Conservation (phyloP, 371 early-diverging fungal genomes). For the Chytridiales sp. region DNA sequence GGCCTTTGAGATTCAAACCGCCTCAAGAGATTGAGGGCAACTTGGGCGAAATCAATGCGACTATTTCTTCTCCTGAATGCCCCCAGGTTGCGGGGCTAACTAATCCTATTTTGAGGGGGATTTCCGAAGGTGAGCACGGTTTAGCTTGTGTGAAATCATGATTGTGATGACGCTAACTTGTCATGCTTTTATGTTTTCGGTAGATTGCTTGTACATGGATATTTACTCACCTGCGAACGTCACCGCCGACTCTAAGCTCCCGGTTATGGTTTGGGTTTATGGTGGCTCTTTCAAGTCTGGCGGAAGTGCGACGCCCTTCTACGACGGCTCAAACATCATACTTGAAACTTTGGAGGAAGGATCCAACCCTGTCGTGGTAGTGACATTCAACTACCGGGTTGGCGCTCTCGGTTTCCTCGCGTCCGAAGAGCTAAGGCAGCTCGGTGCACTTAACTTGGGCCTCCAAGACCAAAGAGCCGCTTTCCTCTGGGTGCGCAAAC, state of each 20-base stretch:
- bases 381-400: conserved; percentile 42
- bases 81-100: not conserved
- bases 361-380: conserved; percentile 25
- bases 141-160: too few relatives aligned
- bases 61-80: not conserved
- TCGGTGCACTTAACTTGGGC: conserved; percentile 38
- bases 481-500: conserved; percentile 47
- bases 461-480: conserved; percentile 50
- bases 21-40: not conserved
- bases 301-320: not conserved
- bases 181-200: too few relatives aligned
- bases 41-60: not conserved
- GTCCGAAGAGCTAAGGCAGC: conserved; percentile 12
- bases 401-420: conserved; percentile 34
- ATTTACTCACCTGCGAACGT: too few relatives aligned
- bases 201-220: too few relatives aligned
- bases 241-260: conserved; percentile 6
- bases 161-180: too few relatives aligned
- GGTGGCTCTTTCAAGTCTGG: conserved; percentile 30
- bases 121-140: too few relatives aligned
- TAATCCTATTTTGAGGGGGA: too few relatives aligned
- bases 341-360: not conserved
- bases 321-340: conserved; percentile 22
- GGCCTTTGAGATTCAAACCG: too few relatives aligned
- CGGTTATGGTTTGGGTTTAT: conserved; percentile 33